Evolutionary conservation across 2,329 filamentous ascomycete genomes (phyloP), one percentile per base, ranked within the genome.

Genomic region (Cadophora sp.): DNA sequence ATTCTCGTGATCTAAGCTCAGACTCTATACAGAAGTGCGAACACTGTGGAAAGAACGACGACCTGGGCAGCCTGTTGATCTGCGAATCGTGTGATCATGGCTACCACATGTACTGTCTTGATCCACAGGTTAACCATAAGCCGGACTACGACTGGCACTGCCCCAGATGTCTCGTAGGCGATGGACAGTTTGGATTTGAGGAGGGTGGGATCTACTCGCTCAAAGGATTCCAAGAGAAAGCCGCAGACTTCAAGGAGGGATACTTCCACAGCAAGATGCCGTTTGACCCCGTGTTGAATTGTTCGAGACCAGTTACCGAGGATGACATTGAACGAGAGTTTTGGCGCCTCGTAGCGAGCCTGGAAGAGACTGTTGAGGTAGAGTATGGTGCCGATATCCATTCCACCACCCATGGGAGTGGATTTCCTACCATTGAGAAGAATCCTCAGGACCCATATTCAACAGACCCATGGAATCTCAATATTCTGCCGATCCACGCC

Each of bases 341-440:
- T 78, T 99, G 96, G 96, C 88, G 93, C 73, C 85, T 98, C 9
- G 96, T 98, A 0, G 93, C 96, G 58, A 96, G 94, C 74, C 85
- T 97, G 60, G 95, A 96, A 69, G 96, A 98, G 79, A 96, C 94
- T 0, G 94, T 98, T 1, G 96, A 98, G 78, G 96, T 99, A 1
- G 96, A 99, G 77, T 99, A 99, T 75, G 96, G 96, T 47, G 96
- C 96, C 11, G 96, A 99, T 75, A 97, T 99, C 62, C 96, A 99
- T 78, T 97, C 94, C 61, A 98, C 96, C 0, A 99, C 96, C 0
- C 96, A 99, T 76, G 96, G 96, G 9, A 98, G 95, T 70, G 96
- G 95, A 0, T 99, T 99, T 74, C 96, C 96, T 0, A 98, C 95
- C 0, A 89, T 96, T 9, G 96, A 99, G 78, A 93, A 91, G 75